A percentile compares a stretch with the other conserved stretches of the same genome.
Evolutionary conservation across 192 early-diverging fungal species (phyloP).

Genomic region (Backusella tarrabulga): DNA sequence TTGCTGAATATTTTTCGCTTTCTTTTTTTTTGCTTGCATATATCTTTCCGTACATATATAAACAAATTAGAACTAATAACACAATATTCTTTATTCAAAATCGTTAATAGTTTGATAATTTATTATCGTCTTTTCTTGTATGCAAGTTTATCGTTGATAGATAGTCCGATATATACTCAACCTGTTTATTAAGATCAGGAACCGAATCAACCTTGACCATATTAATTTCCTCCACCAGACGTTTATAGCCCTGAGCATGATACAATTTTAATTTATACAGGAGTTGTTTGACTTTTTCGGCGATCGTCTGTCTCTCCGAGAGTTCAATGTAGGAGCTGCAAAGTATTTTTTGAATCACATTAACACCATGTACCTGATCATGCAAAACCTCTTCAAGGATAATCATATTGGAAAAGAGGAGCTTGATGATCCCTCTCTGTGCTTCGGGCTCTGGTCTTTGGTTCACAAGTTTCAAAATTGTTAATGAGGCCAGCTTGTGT

Average conservation of each 20-base stretch:
- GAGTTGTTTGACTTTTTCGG: conserved; percentile 66
- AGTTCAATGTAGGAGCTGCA: conserved; percentile 73
- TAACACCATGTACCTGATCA: conserved; percentile 87
- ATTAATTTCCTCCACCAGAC: conserved; percentile 75
- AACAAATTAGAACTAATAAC: background rate
- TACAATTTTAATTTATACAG: conserved; percentile 59
- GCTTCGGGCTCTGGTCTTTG: conserved; percentile 90
- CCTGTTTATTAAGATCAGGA: conserved; percentile 15
- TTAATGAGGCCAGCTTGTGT: conserved; percentile 87
- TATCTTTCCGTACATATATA: background rate
- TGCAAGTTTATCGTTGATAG: conserved; percentile 1
- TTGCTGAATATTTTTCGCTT: background rate
- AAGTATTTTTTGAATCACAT: conserved; percentile 87
- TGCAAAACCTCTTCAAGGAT: conserved; percentile 68
- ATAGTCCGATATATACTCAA: conserved; percentile 5
- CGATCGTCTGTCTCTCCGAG: conserved; percentile 73
- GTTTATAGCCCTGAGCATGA: conserved; percentile 75
- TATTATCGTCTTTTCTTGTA: background rate
- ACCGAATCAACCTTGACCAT: conserved; percentile 39
- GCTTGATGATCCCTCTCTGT: conserved; percentile 78
- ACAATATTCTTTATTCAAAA: background rate
- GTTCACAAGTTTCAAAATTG: conserved; percentile 87
- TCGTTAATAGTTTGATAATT: background rate
- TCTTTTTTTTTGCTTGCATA: background rate
- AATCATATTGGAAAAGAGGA: conserved; percentile 65